Evolutionary conservation across 2,329 filamentous ascomycete species (phyloP), one percentile per base, ranked within the genome.

Genomic region (Chaetomiaceae sp.): DNA sequence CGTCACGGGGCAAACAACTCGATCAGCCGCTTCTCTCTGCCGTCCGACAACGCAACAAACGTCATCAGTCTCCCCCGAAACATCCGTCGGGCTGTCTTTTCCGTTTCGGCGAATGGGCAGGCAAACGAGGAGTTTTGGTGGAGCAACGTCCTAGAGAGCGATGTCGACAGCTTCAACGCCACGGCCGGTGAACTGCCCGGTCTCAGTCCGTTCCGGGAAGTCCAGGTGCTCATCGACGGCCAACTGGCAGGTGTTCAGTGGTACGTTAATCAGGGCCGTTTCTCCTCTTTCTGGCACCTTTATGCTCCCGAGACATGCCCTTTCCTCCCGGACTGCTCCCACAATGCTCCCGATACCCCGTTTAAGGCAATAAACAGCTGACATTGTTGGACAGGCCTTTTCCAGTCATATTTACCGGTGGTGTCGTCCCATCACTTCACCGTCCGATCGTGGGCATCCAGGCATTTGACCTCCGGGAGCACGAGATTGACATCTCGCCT

Each of bases 71-170:
- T 95, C 38, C 88, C 88, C 2, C 73, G 69, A 44, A 85, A 88
- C 60, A 75, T 76, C 17, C 78, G 79, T 47, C 81, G 83, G 51
- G 89, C 88, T 16, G 78, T 90, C 8, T 80, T 92, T 49, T 82
- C 86, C 0, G 75, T 93, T n/a, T 82, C 85, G 8, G 86, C 88
- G 14, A 89, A 83, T 58, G 89, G 87, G 0, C 89, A 93, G 65
- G 76, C 77, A 0, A 70, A 75, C 14, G 89, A 93, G 68, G 89
- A 95, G 65, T 92, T 92, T 62, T 95, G 89, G 87, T 93, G 86
- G 82, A 79, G 77, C 51, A 92, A 92, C 62, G 82, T 89, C 1
- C 77, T 86, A 2, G 76, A 83, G 38, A 79, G 78, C 9, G 77
- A 83, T 56, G 73, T 73, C 3, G 56, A 75, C 31, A 75, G 77